Conservation (phyloP, 257 asterid genomes). For the Gentiana macrophylla region DNA sequence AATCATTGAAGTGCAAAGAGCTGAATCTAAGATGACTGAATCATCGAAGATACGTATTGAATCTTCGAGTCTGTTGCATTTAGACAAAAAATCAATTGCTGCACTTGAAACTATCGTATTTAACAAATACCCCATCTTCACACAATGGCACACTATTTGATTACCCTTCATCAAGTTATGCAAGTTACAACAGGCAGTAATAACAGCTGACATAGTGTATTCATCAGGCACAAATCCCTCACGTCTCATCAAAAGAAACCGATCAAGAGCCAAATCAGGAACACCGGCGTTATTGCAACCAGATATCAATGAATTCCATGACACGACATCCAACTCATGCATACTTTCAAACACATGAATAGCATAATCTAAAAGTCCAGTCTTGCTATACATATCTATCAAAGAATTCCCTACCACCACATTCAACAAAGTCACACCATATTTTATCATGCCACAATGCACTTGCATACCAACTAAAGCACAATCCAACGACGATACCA, state of each 20-base stretch:
- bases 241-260: constrained; percentile 35
- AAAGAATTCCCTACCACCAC: constrained; percentile 57
- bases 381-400: constrained; percentile 57
- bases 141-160: constrained; percentile 41
- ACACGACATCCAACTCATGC: constrained; percentile 49
- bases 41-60: constrained; percentile 35
- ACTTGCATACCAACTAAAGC: constrained; percentile 44
- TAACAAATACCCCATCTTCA: constrained; percentile 42
- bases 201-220: constrained; percentile 39
- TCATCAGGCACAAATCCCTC: constrained; percentile 34
- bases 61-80: constrained; percentile 52
- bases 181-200: constrained; percentile 44
- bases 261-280: constrained; percentile 26
- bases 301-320: constrained; percentile 72
- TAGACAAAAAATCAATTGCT: constrained; percentile 54
- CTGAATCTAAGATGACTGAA: constrained; percentile 30
- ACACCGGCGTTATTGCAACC: constrained; percentile 39
- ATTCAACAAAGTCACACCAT: constrained; percentile 28
- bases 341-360: constrained; percentile 39
- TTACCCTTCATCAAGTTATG: constrained; percentile 50
- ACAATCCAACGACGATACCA: constrained; percentile 33
- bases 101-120: constrained; percentile 59
- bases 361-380: constrained; percentile 49
- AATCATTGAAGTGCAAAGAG: constrained; percentile 50
- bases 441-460: constrained; percentile 41